Evolutionary conservation across 2,329 filamentous ascomycete species (phyloP), one percentile per base, ranked within the genome.

Genomic region (Epichloe hybrida): DNA sequence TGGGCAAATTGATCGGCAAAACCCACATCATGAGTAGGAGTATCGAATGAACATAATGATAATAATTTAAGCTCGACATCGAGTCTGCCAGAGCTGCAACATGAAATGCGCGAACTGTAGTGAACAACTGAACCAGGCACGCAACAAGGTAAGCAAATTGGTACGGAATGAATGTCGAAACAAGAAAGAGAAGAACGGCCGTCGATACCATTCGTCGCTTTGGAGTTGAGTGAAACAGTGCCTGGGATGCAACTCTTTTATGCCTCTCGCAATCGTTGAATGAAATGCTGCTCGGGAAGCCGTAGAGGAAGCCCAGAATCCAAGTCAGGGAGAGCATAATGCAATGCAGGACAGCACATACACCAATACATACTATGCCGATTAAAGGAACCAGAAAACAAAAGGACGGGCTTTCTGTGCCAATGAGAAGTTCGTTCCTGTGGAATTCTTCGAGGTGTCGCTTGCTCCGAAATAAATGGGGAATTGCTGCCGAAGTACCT

Each of bases 21-120:
- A 97, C 84, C 90, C 93, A 97, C 55, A 97, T 77, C 90, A 98
- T 96, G 50, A 98, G 77, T 50, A 96, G 79, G 49, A 98, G 77
- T 53, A 97, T 82, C 0, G 90, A 94, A 66, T 97, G 90, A 7
- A 81, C 80, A 67, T 97, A 97, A 68, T 97, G 93, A 73, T 88
- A 90, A 66, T 97, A 95, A 70, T 94, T 95, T 66, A 79, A 79
- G 65, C 84, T 86, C 40, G 79, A 71, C 36, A 76, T 77, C 7
- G 85, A 84, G 49, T 77, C 77, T 57, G 82, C 69, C 55, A 88
- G 84, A 52, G 76, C 78, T 3, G 84, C 81, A 58, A 87, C 77
- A 49, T 83, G 82, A 54, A 88, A 79, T 17, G 90, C 89, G 48
- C 91, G 82, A 20, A 89, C 80, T 53, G 82, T 84, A 1, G 89